These are phyloP conservation scores for Kwoniella sp. DNA, from an alignment of 768 basidiomycete species.

Conservation along the genomic window DNA sequence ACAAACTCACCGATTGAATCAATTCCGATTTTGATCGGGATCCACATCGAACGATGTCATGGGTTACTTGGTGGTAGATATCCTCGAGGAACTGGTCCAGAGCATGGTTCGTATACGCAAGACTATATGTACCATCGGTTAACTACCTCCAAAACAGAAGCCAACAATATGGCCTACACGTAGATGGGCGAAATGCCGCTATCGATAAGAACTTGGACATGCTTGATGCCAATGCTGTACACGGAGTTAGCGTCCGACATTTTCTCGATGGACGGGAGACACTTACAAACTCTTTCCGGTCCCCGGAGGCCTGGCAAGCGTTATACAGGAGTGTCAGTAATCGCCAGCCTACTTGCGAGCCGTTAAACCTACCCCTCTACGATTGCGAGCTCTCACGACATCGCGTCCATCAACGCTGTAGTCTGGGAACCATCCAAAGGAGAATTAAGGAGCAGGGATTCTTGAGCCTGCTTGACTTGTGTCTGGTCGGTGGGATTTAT, in stretches of 20 bases:
- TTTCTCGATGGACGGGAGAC: too few species aligned
- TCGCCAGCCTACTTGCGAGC: too few species aligned
- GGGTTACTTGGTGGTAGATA: neutral
- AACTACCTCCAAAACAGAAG: too few species aligned
- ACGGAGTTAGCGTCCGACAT: too few species aligned
- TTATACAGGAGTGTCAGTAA: too few species aligned
- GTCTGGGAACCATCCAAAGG: neutral
- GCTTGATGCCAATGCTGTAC: neutral
- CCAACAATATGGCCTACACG: neutral
- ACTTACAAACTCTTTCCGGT: neutral
- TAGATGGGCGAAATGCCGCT: neutral
- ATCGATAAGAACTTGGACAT: neutral
- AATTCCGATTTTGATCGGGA: neutral
- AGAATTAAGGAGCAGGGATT: neutral
- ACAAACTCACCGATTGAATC: neutral
- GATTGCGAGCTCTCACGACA: neutral
- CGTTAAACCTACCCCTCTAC: neutral
- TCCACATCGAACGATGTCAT: neutral
- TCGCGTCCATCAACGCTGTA: neutral
- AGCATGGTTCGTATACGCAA: neutral
- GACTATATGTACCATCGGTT: neutral
- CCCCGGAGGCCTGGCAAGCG: neutral
- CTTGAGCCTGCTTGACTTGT: neutral
- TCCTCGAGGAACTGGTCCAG: neutral
- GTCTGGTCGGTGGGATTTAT: neutral